Conservation (phyloP, 164 flowering plant genomes). For the Sextonia rubra region DNA sequence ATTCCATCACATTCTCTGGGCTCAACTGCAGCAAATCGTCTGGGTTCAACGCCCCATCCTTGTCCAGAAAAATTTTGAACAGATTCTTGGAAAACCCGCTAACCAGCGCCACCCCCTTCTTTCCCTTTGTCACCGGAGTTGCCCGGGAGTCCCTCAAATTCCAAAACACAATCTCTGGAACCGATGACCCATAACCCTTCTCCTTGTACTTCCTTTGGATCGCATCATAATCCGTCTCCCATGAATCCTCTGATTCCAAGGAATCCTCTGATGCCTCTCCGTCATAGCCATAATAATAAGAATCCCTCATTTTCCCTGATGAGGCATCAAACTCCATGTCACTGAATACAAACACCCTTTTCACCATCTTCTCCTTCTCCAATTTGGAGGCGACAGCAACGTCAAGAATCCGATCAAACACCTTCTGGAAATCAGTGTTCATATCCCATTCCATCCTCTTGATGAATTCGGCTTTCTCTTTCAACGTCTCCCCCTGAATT, state of each 20-base stretch:
- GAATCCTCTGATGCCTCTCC: constrained; percentile 7
- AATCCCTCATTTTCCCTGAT: constrained; percentile 30
- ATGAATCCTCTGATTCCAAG: no score
- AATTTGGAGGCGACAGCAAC: constrained; percentile 16
- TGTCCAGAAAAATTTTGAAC: constrained; percentile 39
- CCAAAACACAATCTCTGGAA: constrained; percentile 58
- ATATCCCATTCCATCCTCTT: constrained; percentile 26
- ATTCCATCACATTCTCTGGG: constrained; percentile 36
- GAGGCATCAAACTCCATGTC: constrained; percentile 66
- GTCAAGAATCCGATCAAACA: constrained; percentile 25
- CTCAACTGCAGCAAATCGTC: constrained; percentile 7
- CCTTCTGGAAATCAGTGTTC: constrained; percentile 32
- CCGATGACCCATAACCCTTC: constrained; percentile 21
- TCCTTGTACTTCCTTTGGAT: constrained; percentile 35
- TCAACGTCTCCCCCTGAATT: constrained; percentile 18
- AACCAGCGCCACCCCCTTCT: constrained; percentile 47
- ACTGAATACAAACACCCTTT: constrained; percentile 53
- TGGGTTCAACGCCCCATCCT: constrained; percentile 30
- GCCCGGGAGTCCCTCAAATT: constrained; percentile 38
- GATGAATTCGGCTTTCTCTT: constrained; percentile 14
- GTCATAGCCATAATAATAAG: no score
- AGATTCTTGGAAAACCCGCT: constrained; percentile 58
- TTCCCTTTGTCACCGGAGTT: constrained; percentile 32
- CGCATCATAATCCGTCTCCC: constrained; percentile 50
- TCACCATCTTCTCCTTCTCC: constrained; percentile 28